A percentile compares a stretch with the other conserved stretches of the same genome.
These are phyloP conservation scores for Diaporthe batatas DNA, from an alignment of 2,329 filamentous ascomycete species.

Conservation along the genomic window DNA sequence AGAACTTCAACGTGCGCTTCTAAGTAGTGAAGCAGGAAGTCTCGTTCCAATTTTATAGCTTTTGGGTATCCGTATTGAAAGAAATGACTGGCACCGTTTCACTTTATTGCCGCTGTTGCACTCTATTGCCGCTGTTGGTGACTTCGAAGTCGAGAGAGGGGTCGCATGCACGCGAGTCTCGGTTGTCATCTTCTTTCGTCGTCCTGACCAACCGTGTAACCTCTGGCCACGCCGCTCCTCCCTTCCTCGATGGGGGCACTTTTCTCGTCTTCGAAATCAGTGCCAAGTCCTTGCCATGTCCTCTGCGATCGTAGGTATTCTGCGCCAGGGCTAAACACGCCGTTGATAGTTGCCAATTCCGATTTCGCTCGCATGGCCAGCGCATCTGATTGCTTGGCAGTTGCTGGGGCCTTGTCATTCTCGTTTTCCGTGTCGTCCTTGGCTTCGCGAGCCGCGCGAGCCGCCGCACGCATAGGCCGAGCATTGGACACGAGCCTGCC, in stretches of 20 bases:
- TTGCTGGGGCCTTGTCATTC: conserved; percentile 38
- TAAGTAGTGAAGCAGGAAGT: conserved; percentile 1
- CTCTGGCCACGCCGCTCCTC: conserved; percentile 86
- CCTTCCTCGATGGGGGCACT: conserved; percentile 85
- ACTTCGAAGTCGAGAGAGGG: not conserved
- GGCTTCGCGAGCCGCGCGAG: conserved; percentile 47
- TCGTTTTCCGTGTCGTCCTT: not conserved
- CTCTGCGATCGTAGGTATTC: conserved; percentile 85
- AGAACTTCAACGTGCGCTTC: not conserved
- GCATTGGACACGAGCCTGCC: conserved; percentile 85
- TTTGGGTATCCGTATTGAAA: conserved; percentile 27
- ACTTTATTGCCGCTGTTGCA: conserved; percentile 10
- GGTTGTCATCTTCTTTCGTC: conserved; percentile 37
- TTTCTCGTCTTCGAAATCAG: conserved; percentile 78
- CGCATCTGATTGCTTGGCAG: conserved; percentile 56
- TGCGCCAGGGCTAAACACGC: conserved; percentile 89
- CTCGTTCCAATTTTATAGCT: not conserved
- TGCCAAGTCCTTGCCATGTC: conserved; percentile 93
- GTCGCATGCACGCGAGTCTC: not conserved
- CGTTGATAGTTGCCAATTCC: conserved; percentile 85
- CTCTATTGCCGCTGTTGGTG: conserved; percentile 4
- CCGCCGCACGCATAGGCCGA: conserved; percentile 75
- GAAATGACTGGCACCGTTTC: conserved; percentile 12
- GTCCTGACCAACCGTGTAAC: conserved; percentile 81
- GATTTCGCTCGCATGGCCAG: conserved; percentile 70